phyloP scores from a whole-genome alignment of 2,329 filamentous ascomycete species.

The Sclerotinia minor region DNA sequence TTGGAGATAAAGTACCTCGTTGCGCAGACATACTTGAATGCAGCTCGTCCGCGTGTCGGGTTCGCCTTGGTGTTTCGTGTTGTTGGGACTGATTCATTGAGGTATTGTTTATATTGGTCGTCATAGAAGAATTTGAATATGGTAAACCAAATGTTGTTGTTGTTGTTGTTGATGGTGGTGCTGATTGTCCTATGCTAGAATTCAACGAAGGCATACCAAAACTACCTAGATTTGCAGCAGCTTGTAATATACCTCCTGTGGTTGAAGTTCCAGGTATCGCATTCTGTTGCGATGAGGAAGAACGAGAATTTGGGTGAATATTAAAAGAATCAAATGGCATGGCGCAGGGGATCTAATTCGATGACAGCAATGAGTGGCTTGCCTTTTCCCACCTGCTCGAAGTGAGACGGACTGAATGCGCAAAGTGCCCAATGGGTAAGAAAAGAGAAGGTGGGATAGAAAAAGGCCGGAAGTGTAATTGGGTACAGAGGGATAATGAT shows the following conservation, averaged over 20 bases:
- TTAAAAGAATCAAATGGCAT: constrained; percentile 32
- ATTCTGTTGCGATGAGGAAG: constrained; percentile 34
- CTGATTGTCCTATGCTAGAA: constrained; percentile 40
- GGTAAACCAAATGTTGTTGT: constrained; percentile 32
- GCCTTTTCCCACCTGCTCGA: background rate
- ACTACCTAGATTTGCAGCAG: constrained; percentile 38
- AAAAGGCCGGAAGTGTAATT: background rate
- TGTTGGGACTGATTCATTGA: constrained; percentile 48
- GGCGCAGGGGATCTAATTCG: constrained; percentile 2
- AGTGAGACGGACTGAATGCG: background rate
- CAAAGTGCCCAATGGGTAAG: background rate
- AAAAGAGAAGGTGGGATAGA: constrained; percentile 1
- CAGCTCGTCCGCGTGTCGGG: constrained; percentile 56
- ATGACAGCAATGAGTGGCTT: constrained; percentile 6
- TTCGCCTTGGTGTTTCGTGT: constrained; percentile 53
- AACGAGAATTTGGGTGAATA: constrained; percentile 30
- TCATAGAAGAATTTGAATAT: constrained; percentile 31
- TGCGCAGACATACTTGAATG: constrained; percentile 40
- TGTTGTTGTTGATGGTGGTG: constrained; percentile 37
- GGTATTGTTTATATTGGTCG: constrained; percentile 31
- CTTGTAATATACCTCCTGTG: constrained; percentile 38
- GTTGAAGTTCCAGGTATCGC: constrained; percentile 31
- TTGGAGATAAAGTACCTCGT: constrained; percentile 41
- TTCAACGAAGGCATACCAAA: constrained; percentile 38
- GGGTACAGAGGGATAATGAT: background rate